A percentile compares a stretch with the other conserved stretches of the same genome.
Conservation (phyloP, 1,284 basidiomycete species). For the Phaffia rhodozyma region DNA sequence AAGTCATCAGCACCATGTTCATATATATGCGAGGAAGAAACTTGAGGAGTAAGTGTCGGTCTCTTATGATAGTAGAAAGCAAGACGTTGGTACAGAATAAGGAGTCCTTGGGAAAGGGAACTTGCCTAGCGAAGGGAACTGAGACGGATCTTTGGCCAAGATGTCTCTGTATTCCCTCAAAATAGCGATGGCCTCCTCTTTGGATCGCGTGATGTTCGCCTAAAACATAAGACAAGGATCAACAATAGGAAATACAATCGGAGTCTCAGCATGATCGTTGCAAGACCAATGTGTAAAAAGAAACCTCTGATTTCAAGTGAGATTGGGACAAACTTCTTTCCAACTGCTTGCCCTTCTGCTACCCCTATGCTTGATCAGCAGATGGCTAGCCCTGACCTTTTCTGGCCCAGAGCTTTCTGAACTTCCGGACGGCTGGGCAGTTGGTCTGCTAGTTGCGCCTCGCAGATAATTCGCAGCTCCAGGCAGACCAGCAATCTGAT, state of each 20-base stretch:
- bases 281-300: background rate
- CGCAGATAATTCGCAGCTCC: slow-evolving; percentile 51
- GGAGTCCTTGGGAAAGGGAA: background rate
- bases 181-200: slow-evolving; percentile 73
- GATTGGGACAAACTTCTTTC: slow-evolving; percentile 59
- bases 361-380: slow-evolving; percentile 82
- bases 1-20: background rate
- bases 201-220: slow-evolving; percentile 74
- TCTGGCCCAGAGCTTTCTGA: slow-evolving; percentile 30
- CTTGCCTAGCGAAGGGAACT: slow-evolving; percentile 59
- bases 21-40: background rate
- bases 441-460: slow-evolving; percentile 7
- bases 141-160: slow-evolving; percentile 33
- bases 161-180: slow-evolving; percentile 48
- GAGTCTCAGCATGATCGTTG: background rate
- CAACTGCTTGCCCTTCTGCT: slow-evolving; percentile 81
- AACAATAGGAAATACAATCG: background rate
- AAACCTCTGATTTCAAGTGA: background rate
- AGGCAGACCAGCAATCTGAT: slow-evolving; percentile 52
- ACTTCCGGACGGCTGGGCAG: background rate
- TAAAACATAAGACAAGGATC: slow-evolving; percentile 30
- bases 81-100: background rate
- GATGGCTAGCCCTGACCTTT: slow-evolving; percentile 83
- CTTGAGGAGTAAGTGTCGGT: background rate
- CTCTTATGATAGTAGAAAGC: background rate